Base-by-base conservation (phyloP, 2,329 filamentous ascomycete species). In the Claviceps fusiformis region DNA sequence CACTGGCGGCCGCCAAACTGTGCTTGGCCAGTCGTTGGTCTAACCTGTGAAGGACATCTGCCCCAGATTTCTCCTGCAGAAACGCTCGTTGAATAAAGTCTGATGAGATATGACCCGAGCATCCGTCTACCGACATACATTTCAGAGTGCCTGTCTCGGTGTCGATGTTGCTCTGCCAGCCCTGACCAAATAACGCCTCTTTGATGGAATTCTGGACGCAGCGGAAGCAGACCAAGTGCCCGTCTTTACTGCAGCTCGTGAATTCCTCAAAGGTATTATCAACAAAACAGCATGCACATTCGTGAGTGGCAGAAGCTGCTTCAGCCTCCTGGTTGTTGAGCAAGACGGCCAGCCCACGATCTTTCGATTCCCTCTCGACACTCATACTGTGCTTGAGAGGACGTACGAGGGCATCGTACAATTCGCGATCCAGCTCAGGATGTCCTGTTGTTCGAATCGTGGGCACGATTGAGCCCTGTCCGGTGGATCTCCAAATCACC, bases 111-210 rank as follows among this genome's bases (percentile, higher is more conserved):
- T 78, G 80, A n/a, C 90, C 89, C 15, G 76, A 65, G 62, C 93
- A 97, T n/a, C 81, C 82, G 48, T 85, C 79, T 0, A 89, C 83
- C 1, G 91, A 89, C n/a, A 95, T 79, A 66, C 93, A 97, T 58
- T 81, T 82, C 54, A 97, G 75, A 0, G 89, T 90, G 43, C 87
- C 87, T 43, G 77, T 81, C 56, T 83, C 77, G 33, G 81, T 70
- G 64, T 93, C 80, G 62, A 96, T 85, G 62, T 82, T 93, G 57
- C 86, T 83, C 52, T 82, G 80, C 89, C 92, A 96, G 53, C 89
- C 89, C 68, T 97, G 93, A 0, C 93, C 93, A 66, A 95, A 97
- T 0, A 97, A 74, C 2, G 91, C 90, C 67, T 97, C 92, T 52
- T 85, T 86, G 57, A 92, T 79, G 11, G 90, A 85, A 60, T 86